Evolutionary conservation across 2,329 filamentous ascomycete species (phyloP), one percentile per base, ranked within the genome.

Genomic region (Furcasterigmium furcatum): DNA sequence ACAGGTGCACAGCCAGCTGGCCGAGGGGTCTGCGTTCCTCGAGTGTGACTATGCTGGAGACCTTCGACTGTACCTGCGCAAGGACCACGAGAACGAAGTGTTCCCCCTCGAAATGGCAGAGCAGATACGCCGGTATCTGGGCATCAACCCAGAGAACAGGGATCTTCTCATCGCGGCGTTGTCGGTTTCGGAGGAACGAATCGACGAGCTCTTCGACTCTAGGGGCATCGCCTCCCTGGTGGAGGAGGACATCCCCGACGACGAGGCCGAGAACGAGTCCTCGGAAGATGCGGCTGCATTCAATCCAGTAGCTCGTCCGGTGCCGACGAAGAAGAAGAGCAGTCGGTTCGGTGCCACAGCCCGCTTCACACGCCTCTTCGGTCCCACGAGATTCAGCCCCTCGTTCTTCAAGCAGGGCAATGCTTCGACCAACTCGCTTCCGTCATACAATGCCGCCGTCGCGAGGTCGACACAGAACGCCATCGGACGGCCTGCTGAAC

Each of bases 91-190:
- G 25, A 25, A 35, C n/a, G 43, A 48, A 18, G 12, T 19, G 7
- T 35, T 43, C 32, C 46, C 46, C 19, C 40, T 22, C 19, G 43
- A 48, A 25, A 43, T 48, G n/a, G 38, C 34, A 7, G 46, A 48
- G 20, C 43, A 45, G 29, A 38, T 48, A 9, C 32, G 39, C 8
- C 19, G 18, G 12, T 48, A 45, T 35, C 46, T 48, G 43, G 43
- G 29, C 8, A 30, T 48, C 5, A 5, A 38, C 5, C 12, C 18
- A 8, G 34, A 43, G 38, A 20, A 45, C n/a, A 32, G 35, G 14
- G 46, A 48, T 34, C 46, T 48, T 14, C 24, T 48, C 5, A 20
- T 14, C 3, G 34, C 36, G 5, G 38, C 29, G 4, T 20, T 48
- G 22, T 38, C 43, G 9, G 43, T 43, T 3, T 10, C 6, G 9